A percentile compares a stretch with the other conserved stretches of the same genome.
Evolutionary conservation across 116 monocot species (phyloP).

Genomic region (Zostera marina): DNA sequence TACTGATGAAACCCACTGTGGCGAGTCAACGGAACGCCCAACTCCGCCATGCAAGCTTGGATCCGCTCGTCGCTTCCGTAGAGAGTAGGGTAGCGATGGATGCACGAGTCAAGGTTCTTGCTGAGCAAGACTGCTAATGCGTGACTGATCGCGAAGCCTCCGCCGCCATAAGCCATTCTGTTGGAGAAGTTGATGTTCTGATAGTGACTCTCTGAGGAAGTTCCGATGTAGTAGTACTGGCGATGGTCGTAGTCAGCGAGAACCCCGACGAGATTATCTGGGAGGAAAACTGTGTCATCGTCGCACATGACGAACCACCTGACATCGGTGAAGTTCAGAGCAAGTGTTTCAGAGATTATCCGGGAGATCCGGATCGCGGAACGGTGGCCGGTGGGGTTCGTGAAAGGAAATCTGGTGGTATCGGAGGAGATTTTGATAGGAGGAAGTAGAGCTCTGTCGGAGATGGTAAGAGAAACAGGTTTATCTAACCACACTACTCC

Average conservation of each 20-base stretch:
- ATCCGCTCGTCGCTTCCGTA: conserved; percentile 94
- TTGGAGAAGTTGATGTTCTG: conserved; percentile 90
- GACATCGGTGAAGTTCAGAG: conserved; percentile 25
- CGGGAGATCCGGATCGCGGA: conserved; percentile 91
- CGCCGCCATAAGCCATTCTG: conserved; percentile 87
- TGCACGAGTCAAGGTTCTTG: conserved; percentile 50
- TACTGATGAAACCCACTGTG: conserved; percentile 90
- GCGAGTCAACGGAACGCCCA: conserved; percentile 64
- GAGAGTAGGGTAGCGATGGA: conserved; percentile 63
- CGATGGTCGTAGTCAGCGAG: conserved; percentile 55
- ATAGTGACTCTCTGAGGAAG: conserved; percentile 65
- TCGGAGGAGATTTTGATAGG: conserved; percentile 27
- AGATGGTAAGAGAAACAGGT: conserved; percentile 15
- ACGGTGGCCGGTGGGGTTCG: conserved; percentile 43
- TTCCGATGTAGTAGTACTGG: conserved; percentile 78
- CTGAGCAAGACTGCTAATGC: conserved; percentile 22
- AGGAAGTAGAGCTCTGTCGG: conserved; percentile 2
- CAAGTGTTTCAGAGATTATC: conserved; percentile 72
- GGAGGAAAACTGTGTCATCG: conserved; percentile 86
- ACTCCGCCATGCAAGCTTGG: conserved; percentile 96
- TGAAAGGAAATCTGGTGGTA: conserved; percentile 57
- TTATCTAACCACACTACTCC: conserved; percentile 78
- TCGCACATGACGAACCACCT: conserved; percentile 94
- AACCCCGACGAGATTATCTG: conserved; percentile 62
- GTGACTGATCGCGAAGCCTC: conserved; percentile 80